Conservation (phyloP, 768 basidiomycete species). For the Neoboletus brunneissimus region DNA sequence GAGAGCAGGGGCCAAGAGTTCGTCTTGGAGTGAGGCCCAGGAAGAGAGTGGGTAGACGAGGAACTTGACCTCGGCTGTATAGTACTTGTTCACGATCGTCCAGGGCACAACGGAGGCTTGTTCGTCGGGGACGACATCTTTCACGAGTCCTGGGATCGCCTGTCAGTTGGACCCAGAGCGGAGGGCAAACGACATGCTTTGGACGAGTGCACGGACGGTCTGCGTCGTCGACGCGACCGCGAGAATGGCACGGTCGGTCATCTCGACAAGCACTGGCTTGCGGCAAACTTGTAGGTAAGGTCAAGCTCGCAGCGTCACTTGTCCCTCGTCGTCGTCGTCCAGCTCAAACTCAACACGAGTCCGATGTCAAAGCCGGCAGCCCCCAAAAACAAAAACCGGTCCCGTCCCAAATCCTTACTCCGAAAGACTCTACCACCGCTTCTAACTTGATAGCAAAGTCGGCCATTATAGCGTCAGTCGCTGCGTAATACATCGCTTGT, state of each 20-base stretch:
- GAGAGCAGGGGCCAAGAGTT: slow-evolving; percentile 54
- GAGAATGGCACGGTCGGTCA: slow-evolving; percentile 28
- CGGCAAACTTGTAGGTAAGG: not conserved
- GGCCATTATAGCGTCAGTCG: too few relatives aligned
- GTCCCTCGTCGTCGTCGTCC: not conserved
- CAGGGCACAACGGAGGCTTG: slow-evolving; percentile 47
- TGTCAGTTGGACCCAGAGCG: slow-evolving; percentile 16
- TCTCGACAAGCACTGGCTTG: not conserved
- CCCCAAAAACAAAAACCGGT: too few relatives aligned
- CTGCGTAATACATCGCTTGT: too few relatives aligned
- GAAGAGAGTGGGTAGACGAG: slow-evolving; percentile 46
- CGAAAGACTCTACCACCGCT: too few relatives aligned
- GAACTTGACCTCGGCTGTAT: slow-evolving; percentile 74
- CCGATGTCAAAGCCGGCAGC: too few relatives aligned
- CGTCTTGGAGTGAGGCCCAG: slow-evolving; percentile 40
- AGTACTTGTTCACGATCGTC: slow-evolving; percentile 81
- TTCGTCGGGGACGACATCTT: slow-evolving; percentile 17
- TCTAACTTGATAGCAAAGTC: too few relatives aligned
- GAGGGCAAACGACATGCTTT: slow-evolving; percentile 17
- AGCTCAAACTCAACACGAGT: not conserved
- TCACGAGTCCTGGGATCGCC: slow-evolving; percentile 22
- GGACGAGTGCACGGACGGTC: slow-evolving; percentile 21
- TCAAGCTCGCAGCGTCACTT: too few relatives aligned
- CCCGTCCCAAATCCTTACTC: too few relatives aligned
- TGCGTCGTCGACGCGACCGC: slow-evolving; percentile 22